Percentiles rank a stretch among this genome's conserved stretches.
Conservation (phyloP, 129 eudicot species). For the Daucus carota region DNA sequence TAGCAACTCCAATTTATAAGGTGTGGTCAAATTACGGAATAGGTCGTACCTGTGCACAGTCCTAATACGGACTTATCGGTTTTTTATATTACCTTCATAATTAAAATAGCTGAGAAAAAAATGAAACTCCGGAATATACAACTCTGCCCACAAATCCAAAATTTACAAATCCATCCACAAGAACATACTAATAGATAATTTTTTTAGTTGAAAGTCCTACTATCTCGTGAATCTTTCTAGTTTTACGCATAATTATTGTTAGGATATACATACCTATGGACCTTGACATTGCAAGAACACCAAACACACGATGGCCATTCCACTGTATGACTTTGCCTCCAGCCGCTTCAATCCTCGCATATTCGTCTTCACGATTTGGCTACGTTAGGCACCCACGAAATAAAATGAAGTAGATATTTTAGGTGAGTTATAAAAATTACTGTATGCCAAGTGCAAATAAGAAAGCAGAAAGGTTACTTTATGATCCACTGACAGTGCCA, state of each 20-base stretch:
- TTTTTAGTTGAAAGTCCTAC: background rate
- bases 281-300: slow-evolving; percentile 87
- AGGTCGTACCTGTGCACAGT: background rate
- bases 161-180: background rate
- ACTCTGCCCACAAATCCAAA: background rate
- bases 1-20: background rate
- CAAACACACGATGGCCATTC: slow-evolving; percentile 90
- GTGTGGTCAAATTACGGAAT: background rate
- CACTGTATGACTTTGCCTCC: slow-evolving; percentile 92
- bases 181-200: background rate
- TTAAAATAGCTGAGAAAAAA: background rate
- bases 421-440: background rate
- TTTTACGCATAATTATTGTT: background rate
- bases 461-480: slow-evolving; percentile 24
- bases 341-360: slow-evolving; percentile 74
- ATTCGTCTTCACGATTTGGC: slow-evolving; percentile 85
- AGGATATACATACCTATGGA: slow-evolving; percentile 57
- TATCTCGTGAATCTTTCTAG: background rate
- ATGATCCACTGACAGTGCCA: slow-evolving; percentile 59
- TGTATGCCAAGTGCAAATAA: background rate
- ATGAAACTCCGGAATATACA: background rate
- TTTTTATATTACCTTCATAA: background rate
- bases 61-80: background rate
- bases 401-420: background rate
- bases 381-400: slow-evolving; percentile 3